Percentiles rank a stretch among this genome's conserved stretches.
These are phyloP conservation scores for Monoraphidium neglectum DNA, from an alignment of 139 green algal genomes.

Conservation along the genomic window DNA sequence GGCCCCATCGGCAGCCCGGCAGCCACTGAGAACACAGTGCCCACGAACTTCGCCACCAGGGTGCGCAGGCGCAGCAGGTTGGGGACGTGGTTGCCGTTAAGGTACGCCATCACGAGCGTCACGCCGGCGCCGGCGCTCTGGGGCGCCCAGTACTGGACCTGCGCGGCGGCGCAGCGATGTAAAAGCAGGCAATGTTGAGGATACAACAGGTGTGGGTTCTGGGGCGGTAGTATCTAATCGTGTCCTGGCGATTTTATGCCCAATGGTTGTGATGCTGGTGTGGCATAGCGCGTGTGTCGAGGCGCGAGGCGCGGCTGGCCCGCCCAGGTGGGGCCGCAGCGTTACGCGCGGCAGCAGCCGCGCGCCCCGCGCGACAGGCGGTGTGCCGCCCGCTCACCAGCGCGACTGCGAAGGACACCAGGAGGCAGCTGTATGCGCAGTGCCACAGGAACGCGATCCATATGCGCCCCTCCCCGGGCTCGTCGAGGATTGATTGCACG, in stretches of 20 bases:
- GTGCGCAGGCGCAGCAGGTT: conserved; percentile 67
- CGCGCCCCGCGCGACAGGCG: background rate
- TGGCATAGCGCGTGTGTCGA: too few species aligned
- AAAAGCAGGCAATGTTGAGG: too few species aligned
- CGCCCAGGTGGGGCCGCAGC: too few species aligned
- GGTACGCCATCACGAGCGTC: conserved; percentile 85
- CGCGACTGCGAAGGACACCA: conserved; percentile 27
- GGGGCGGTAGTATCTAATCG: too few species aligned
- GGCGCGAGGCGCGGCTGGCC: too few species aligned
- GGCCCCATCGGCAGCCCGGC: conserved; percentile 68
- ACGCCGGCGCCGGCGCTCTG: conserved; percentile 80
- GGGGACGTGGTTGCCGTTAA: conserved; percentile 77
- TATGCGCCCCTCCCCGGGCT: background rate
- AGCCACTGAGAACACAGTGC: conserved; percentile 53
- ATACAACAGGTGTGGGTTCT: too few species aligned
- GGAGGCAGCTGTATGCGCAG: conserved; percentile 11
- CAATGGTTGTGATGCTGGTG: too few species aligned
- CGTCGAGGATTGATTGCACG: conserved; percentile 38
- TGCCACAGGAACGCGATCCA: conserved; percentile 23
- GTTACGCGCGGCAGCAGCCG: too few species aligned
- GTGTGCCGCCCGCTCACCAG: conserved; percentile 1
- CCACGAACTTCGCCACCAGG: conserved; percentile 70
- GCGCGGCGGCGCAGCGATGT: background rate
- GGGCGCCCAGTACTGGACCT: conserved; percentile 81
- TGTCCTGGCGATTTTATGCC: too few species aligned